Evolutionary conservation across 1,284 basidiomycete genomes (phyloP).

Genomic region (Ganoderma boninense): DNA sequence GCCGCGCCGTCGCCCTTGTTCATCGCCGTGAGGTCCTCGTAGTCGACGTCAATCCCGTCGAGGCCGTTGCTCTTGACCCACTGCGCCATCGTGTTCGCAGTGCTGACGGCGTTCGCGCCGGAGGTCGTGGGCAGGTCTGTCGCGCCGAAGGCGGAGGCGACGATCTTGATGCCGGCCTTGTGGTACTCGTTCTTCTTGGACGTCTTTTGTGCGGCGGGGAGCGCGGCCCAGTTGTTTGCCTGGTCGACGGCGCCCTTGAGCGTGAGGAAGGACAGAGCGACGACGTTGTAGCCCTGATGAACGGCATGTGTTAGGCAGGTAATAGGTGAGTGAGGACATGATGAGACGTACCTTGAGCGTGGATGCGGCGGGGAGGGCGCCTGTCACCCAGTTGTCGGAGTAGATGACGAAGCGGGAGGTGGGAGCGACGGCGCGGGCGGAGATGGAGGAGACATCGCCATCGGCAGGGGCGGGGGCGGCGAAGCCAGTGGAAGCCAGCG

Average conservation of each 20-base stretch:
- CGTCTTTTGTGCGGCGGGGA: constrained; percentile 37
- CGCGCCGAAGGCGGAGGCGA: constrained; percentile 60
- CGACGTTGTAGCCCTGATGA: constrained; percentile 28
- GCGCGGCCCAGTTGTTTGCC: constrained; percentile 20
- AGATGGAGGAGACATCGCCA: constrained; percentile 16
- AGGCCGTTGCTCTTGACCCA: constrained; percentile 45
- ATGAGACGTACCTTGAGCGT: constrained; percentile 16
- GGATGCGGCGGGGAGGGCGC: constrained; percentile 21
- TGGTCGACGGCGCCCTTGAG: constrained; percentile 24
- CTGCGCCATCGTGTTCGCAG: constrained; percentile 56
- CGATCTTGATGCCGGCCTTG: constrained; percentile 54
- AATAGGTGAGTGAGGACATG: neutral
- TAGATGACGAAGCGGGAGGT: constrained; percentile 30
- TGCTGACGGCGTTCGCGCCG: constrained; percentile 47
- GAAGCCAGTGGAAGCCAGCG: constrained; percentile 26
- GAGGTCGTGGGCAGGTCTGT: constrained; percentile 58
- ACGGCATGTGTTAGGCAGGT: neutral
- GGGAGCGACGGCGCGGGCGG: constrained; percentile 15
- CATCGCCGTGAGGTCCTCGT: constrained; percentile 59
- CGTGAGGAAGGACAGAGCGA: constrained; percentile 29
- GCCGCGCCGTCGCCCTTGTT: constrained; percentile 47
- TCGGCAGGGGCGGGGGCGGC: constrained; percentile 17
- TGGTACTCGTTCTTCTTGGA: constrained; percentile 52
- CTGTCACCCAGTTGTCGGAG: constrained; percentile 25
- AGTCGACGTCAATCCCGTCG: constrained; percentile 67